phyloP scores from a whole-genome alignment of 2,329 filamentous ascomycete species.

The Trichocomaceae sp. region DNA sequence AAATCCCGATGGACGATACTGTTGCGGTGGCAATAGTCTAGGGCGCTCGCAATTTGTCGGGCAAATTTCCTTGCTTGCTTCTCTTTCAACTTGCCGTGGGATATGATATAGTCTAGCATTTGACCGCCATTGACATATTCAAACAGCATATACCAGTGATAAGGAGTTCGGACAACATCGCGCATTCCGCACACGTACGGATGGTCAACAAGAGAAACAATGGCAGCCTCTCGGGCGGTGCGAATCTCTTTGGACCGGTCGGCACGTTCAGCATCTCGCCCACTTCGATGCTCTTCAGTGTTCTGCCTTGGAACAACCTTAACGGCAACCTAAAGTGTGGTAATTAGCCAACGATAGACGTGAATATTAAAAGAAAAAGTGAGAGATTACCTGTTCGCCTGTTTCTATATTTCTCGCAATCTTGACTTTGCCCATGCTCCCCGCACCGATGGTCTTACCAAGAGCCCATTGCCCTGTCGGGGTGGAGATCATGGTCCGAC shows the following conservation, averaged over 20 bases:
- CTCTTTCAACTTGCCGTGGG: slow-evolving; percentile 93
- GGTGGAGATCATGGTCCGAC: slow-evolving; percentile 78
- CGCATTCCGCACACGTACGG: slow-evolving; percentile 94
- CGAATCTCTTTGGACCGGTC: slow-evolving; percentile 96
- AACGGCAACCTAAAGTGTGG: slow-evolving; percentile 67
- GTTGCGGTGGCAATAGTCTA: slow-evolving; percentile 97
- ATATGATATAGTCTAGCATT: slow-evolving; percentile 99
- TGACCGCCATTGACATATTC: slow-evolving; percentile 98
- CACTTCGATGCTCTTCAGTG: slow-evolving; percentile 69
- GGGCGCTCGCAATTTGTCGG: slow-evolving; percentile 88
- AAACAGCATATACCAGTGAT: slow-evolving; percentile 99
- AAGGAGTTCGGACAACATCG: slow-evolving; percentile 90
- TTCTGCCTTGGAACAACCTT: slow-evolving; percentile 94
- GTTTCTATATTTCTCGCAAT: slow-evolving; percentile 84
- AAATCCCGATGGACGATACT: slow-evolving; percentile 96
- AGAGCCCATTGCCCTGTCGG: slow-evolving; percentile 89
- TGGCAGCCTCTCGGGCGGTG: slow-evolving; percentile 90
- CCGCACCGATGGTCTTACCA: slow-evolving; percentile 93
- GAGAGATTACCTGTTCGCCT: slow-evolving; percentile 71
- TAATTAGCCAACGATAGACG: neutral
- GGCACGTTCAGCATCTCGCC: slow-evolving; percentile 74
- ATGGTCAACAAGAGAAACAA: slow-evolving; percentile 88
- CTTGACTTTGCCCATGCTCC: slow-evolving; percentile 99
- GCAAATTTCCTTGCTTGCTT: slow-evolving; percentile 98
- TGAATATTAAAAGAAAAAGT: neutral